Evolutionary conservation across 805 yeast genomes (phyloP), one percentile per base, ranked within the genome.

Genomic region (Ogataea kodamae): DNA sequence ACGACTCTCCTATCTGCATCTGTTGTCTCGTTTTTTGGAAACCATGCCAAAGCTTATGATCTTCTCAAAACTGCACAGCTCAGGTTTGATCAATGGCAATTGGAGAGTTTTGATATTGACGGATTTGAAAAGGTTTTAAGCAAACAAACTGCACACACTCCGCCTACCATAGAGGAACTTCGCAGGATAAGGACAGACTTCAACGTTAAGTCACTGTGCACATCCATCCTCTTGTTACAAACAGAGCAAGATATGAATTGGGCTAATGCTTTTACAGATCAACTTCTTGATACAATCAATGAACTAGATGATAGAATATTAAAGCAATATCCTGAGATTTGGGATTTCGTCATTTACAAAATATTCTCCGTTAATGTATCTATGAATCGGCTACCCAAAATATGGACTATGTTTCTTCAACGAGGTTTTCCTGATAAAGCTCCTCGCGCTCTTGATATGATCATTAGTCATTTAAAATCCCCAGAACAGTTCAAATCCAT

Each of bases 21-120:
- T 2, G 54, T 54, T 18, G 25, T 51, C 9, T 36, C 57, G 6
- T 56, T 40, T 30, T 48, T 42, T 30, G 41, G 26, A 14, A 41
- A 50, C 35, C 48, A 41, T 5, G 32, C 39, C 6, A 56, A 56
- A 29, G 40, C 59, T 2, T 45, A 39, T 24, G 40, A 35, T 11
- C 33, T 54, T 25, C 52, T 49, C 24, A 48, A 52, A 30, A 46
- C 49, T 14, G 62, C 62, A 3, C 54, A 56, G 29, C 45, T 39
- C 16, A 48, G 50, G 30, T 57, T 58, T 32, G 58, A 57, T 30
- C 48, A 45, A 28, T 57, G 62, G 62, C 54, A 55, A 33, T 33
- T 57, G 7, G 52, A 54, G 22, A 48, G 50, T 18, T 57, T 57
- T 29, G 52, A 57, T 31, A 49, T 58, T n/a, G 56, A 49, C 13